A percentile compares a stretch with the other conserved stretches of the same genome.
phyloP scores from a whole-genome alignment of 2,329 filamentous ascomycete genomes.

The Tympanopsis confertula region DNA sequence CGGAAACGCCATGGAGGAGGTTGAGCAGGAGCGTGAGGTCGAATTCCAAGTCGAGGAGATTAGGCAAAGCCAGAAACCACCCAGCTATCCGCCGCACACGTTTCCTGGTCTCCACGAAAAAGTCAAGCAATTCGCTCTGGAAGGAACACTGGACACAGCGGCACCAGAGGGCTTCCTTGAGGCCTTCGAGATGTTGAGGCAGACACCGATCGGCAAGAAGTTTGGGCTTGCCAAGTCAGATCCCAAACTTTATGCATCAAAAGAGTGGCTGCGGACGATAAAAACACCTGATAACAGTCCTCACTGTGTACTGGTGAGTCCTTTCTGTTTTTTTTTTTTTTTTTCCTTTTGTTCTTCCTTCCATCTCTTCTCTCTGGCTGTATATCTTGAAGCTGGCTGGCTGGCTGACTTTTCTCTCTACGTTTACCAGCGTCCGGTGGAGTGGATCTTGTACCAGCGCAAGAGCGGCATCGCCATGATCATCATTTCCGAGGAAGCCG shows the following conservation, averaged over 20 bases:
- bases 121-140: conserved; percentile 21
- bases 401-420: too few relatives aligned
- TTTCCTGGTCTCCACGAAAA: conserved; percentile 23
- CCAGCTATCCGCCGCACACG: conserved; percentile 17
- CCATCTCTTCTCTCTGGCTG: too few relatives aligned
- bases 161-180: conserved; percentile 18
- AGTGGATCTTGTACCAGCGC: conserved; percentile 32
- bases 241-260: conserved; percentile 23
- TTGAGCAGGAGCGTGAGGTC: conserved; percentile 30
- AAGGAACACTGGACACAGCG: conserved; percentile 17
- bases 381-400: too few relatives aligned
- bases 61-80: conserved; percentile 28
- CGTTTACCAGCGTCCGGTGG: conserved; percentile 22
- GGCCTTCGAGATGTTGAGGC: conserved; percentile 19
- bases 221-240: conserved; percentile 13
- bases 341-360: too few relatives aligned
- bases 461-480: conserved; percentile 23
- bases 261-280: conserved; percentile 26
- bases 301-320: conserved; percentile 25
- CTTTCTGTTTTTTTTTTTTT: neutral
- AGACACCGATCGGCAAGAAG: conserved; percentile 22
- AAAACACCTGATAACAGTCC: conserved; percentile 9
- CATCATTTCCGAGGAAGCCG: conserved; percentile 35
- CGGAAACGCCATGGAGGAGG: neutral
- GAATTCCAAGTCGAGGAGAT: conserved; percentile 31